Base-by-base conservation (phyloP, 106 monocot species). In the Apostasia ramifera region DNA sequence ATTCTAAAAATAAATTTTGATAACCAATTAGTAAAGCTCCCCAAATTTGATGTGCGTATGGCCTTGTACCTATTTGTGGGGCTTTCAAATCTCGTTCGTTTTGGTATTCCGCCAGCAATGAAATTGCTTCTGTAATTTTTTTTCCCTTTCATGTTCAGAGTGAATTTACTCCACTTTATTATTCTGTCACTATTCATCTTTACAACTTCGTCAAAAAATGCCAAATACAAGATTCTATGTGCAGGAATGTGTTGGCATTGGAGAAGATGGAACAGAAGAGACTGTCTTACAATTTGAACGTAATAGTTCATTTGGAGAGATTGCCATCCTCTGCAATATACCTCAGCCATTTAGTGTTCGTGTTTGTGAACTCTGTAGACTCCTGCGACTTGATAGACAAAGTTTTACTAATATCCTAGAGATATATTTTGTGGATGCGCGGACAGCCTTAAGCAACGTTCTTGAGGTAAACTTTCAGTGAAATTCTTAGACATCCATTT, bases 281-380 rank as follows among this genome's bases (percentile, higher is more conserved):
- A 74, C 75, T 12, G 37, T 83, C 48, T 8, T 74, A 65, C 62
- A 70, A 69, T 75, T 95, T n/a, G 81, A 82, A 56, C 82, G 63
- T 14, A 70, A 82, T 42, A 70, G 77, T 57, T 77, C 92, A 26
- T 95, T 95, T 79, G 95, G 95, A 66, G 95, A 95, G 71, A 77
- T 92, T 74, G 79, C 95, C 54, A 77, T 92, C 68, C 84, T 95
- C 37, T 95, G 88, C 78, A 92, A 92, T 72, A 89, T 86, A 74
- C 91, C 91, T 66, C 95, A 95, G 41, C 95, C 91, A 71, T 95
- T 81, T 64, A 84, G 86, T 50, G 73, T 95, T 68, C 80, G 82
- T 49, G 95, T 88, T 55, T 79, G 78, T 68, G 88, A 95, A 46
- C 79, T 92, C 15, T 77, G 84, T 61, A 82, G 80, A 62, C 86